phyloP scores from a whole-genome alignment of 352 stramenopile genomes.

The Globisporangium cylindrosporum region DNA sequence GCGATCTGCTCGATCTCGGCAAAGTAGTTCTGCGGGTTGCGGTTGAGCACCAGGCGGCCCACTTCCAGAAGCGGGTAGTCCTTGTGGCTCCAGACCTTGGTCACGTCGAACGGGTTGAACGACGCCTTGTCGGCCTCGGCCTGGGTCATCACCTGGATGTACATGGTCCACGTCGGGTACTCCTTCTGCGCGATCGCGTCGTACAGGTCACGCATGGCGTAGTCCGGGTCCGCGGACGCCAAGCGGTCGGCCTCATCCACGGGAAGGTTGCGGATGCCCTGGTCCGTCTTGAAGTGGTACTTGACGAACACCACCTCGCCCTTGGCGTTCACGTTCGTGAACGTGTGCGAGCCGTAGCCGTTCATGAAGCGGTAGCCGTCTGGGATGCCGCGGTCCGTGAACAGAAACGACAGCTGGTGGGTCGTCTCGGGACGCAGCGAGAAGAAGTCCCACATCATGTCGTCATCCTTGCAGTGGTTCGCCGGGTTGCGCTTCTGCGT shows the following conservation, averaged over 20 bases:
- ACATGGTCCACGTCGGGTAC: conserved; percentile 87
- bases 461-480: conserved; percentile 81
- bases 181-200: conserved; percentile 82
- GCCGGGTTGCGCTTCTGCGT: conserved; percentile 91
- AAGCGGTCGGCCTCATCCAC: conserved; percentile 75
- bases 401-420: conserved; percentile 89
- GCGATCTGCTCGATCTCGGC: conserved; percentile 92
- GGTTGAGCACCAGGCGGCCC: conserved; percentile 87
- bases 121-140: conserved; percentile 50
- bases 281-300: conserved; percentile 93
- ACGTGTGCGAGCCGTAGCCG: conserved; percentile 91
- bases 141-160: conserved; percentile 90
- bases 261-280: conserved; percentile 86
- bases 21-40: conserved; percentile 93
- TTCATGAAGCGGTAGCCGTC: conserved; percentile 91
- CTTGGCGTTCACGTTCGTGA: conserved; percentile 85
- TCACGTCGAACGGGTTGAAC: conserved; percentile 92
- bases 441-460: conserved; percentile 93
- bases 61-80: conserved; percentile 87
- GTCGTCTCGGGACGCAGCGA: conserved; percentile 89
- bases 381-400: conserved; percentile 86
- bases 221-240: conserved; percentile 78
- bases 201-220: conserved; percentile 90
- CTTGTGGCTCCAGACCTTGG: conserved; percentile 90
- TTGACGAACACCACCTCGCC: conserved; percentile 87